Evolutionary conservation across 345 rosid species (phyloP).

Genomic region (Gossypium australe): DNA sequence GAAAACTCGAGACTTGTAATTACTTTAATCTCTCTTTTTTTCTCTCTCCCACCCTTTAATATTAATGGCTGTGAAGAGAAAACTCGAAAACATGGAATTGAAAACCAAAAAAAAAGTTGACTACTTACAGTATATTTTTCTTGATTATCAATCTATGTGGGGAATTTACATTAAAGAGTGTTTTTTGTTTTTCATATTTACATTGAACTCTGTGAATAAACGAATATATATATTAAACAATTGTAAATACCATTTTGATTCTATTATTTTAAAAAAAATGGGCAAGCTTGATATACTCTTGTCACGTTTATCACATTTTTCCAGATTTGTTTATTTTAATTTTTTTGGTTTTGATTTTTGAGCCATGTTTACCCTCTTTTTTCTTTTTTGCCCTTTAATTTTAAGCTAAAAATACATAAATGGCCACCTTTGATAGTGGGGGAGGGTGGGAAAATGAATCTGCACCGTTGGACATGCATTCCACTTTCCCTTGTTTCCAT

Average conservation of each 20-base stretch:
- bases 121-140: no score
- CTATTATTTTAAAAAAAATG: not conserved
- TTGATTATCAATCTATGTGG: not conserved
- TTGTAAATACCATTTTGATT: not conserved
- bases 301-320: not conserved
- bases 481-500: not conserved
- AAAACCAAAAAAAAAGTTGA: not conserved
- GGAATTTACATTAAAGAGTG: not conserved
- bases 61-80: not conserved
- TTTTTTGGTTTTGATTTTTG: not conserved
- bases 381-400: no score
- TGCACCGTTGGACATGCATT: not conserved
- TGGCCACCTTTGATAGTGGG: constrained; percentile 1
- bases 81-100: not conserved
- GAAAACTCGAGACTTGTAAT: not conserved
- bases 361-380: not conserved
- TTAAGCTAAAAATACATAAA: not conserved
- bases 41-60: not conserved
- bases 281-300: not conserved
- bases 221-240: not conserved
- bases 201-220: not conserved
- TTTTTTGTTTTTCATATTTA: not conserved
- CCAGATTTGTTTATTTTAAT: no score
- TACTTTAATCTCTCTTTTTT: not conserved
- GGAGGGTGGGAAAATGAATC: not conserved